Evolutionary conservation across 2,329 filamentous ascomycete genomes (phyloP).

Genomic region (Neofusicoccum laricinum): DNA sequence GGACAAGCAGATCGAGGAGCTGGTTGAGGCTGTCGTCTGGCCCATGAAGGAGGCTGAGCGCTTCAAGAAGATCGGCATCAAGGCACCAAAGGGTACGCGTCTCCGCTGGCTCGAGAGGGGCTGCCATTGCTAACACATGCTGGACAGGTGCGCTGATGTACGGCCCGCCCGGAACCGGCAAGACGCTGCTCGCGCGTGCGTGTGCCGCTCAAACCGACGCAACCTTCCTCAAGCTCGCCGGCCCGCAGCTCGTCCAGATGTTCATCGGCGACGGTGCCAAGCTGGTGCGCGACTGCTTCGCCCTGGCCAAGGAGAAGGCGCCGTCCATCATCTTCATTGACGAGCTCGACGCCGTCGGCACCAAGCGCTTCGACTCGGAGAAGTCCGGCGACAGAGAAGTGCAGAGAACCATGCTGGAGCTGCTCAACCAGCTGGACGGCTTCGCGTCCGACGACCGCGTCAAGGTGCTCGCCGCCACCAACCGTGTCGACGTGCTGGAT

Average conservation of each 20-base stretch:
- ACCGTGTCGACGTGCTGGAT: slow-evolving; percentile 90
- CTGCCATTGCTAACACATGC: slow-evolving; percentile 6
- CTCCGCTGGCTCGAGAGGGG: background rate
- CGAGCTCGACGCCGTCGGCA: slow-evolving; percentile 96
- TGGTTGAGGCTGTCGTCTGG: slow-evolving; percentile 98
- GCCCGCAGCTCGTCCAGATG: slow-evolving; percentile 98
- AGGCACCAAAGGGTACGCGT: slow-evolving; percentile 87
- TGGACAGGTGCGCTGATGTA: slow-evolving; percentile 90
- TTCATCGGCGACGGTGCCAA: slow-evolving; percentile 99
- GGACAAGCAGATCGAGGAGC: slow-evolving; percentile 98
- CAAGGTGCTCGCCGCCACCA: slow-evolving; percentile 93
- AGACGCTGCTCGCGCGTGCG: slow-evolving; percentile 88
- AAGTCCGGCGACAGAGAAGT: slow-evolving; percentile 98
- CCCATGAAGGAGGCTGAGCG: slow-evolving; percentile 99
- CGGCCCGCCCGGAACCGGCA: slow-evolving; percentile 85
- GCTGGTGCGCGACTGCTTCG: slow-evolving; percentile 95
- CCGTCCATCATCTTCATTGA: slow-evolving; percentile 99
- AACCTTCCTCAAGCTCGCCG: slow-evolving; percentile 96
- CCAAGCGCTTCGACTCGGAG: slow-evolving; percentile 97
- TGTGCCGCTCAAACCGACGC: slow-evolving; percentile 98
- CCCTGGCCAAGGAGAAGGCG: slow-evolving; percentile 96
- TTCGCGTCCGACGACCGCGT: slow-evolving; percentile 96
- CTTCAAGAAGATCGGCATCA: slow-evolving; percentile 99
- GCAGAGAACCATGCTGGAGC: slow-evolving; percentile 96
- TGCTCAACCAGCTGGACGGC: slow-evolving; percentile 96